Conservation (phyloP, 345 rosid genomes). For the Fremontodendron californicum region DNA sequence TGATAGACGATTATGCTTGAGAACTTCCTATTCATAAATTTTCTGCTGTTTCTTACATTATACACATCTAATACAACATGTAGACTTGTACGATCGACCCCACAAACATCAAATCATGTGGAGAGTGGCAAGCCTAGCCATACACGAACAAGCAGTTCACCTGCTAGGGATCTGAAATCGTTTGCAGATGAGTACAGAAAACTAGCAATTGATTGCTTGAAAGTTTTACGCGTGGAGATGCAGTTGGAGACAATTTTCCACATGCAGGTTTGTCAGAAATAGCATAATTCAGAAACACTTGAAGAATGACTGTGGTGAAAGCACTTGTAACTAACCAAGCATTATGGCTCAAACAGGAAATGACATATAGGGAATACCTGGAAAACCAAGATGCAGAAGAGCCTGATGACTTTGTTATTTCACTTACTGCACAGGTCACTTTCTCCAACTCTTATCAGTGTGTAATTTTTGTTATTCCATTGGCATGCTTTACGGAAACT, state of each 20-base stretch:
- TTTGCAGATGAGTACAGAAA: conserved; percentile 91
- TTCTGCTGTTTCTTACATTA: conserved; percentile 13
- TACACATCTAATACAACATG: conserved; percentile 12
- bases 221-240: conserved; percentile 98
- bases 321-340: conserved; percentile 21
- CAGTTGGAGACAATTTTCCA: conserved; percentile 91
- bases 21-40: conserved; percentile 10
- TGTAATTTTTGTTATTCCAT: background rate
- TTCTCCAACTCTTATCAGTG: background rate
- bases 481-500: background rate
- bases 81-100: conserved; percentile 72
- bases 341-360: conserved; percentile 58
- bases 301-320: conserved; percentile 10
- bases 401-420: conserved; percentile 91
- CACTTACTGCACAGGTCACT: conserved; percentile 82
- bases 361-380: conserved; percentile 77
- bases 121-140: conserved; percentile 42
- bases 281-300: background rate
- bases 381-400: conserved; percentile 98
- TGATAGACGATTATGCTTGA: background rate
- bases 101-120: conserved; percentile 47
- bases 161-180: conserved; percentile 57
- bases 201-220: conserved; percentile 91
- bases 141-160: conserved; percentile 34
- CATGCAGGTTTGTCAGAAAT: conserved; percentile 64